phyloP scores from a whole-genome alignment of 257 asterid species.

The Plectranthus barbatus region DNA sequence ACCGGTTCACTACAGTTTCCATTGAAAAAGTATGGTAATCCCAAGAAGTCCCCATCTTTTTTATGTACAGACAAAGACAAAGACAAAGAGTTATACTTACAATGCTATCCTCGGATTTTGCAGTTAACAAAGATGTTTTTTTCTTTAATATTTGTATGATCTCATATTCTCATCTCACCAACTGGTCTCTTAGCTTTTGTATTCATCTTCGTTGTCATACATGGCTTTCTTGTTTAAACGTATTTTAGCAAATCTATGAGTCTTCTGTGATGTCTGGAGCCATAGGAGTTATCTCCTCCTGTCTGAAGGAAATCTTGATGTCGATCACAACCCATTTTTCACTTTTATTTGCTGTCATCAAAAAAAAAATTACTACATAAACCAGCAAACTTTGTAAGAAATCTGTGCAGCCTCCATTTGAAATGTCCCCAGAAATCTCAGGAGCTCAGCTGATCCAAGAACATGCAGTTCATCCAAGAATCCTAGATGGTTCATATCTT shows the following conservation, averaged over 20 bases:
- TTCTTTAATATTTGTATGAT: no score
- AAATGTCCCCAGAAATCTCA: not conserved
- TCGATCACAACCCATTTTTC: not conserved
- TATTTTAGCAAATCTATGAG: not conserved
- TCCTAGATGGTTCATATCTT: no score
- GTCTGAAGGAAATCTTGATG: not conserved
- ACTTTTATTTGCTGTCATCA: not conserved
- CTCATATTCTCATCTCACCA: no score
- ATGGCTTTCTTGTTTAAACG: not conserved
- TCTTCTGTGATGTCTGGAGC: no score
- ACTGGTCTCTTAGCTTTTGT: not conserved
- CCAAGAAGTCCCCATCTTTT: no score
- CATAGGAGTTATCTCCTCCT: constrained; percentile 4
- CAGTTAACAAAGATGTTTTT: no score
- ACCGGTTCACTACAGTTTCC: no score
- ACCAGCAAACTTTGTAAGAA: not conserved
- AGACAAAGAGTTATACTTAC: no score
- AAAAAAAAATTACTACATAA: not conserved
- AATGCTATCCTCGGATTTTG: no score
- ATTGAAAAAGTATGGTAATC: no score
- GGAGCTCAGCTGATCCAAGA: no score
- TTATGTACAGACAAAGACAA: no score
- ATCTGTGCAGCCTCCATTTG: not conserved
- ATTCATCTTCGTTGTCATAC: not conserved
- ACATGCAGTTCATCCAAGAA: not conserved